Percentiles rank a stretch among this genome's conserved stretches.
Conservation (phyloP, 371 early-diverging fungal species). For the Circinella minor region DNA sequence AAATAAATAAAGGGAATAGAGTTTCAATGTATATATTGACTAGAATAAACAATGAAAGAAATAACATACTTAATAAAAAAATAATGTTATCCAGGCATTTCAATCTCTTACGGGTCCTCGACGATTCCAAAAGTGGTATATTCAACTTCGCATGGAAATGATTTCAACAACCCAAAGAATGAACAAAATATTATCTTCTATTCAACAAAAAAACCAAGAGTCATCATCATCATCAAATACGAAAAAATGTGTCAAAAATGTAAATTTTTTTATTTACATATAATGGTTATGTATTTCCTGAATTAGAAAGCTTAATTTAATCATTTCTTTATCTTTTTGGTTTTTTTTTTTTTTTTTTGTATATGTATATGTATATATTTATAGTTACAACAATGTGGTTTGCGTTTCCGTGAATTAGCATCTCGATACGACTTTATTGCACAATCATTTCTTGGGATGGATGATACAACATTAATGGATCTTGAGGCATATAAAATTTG, state of each 20-base stretch:
- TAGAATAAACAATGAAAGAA: too few species aligned
- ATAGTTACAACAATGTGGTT: constrained; percentile 16
- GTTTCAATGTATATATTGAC: too few species aligned
- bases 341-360: not conserved
- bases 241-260: not conserved
- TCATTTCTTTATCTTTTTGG: too few species aligned
- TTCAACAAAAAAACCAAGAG: not conserved
- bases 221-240: not conserved
- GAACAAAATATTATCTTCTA: constrained; percentile 3
- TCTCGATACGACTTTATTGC: constrained; percentile 39
- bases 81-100: constrained; percentile 27
- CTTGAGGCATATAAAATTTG: constrained; percentile 36
- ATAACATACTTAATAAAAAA: not conserved
- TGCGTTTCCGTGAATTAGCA: constrained; percentile 31
- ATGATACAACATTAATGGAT: constrained; percentile 22
- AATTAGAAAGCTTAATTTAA: not conserved
- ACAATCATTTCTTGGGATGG: constrained; percentile 29
- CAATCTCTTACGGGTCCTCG: constrained; percentile 29
- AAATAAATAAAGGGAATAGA: not conserved
- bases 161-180: constrained; percentile 25
- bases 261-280: not conserved
- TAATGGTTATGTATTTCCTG: not conserved
- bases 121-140: constrained; percentile 32
- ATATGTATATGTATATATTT: too few species aligned
- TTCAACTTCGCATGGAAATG: constrained; percentile 45